Conservation (phyloP, 2,329 filamentous ascomycete species). For the Sclerotinia sclerotiorum region DNA sequence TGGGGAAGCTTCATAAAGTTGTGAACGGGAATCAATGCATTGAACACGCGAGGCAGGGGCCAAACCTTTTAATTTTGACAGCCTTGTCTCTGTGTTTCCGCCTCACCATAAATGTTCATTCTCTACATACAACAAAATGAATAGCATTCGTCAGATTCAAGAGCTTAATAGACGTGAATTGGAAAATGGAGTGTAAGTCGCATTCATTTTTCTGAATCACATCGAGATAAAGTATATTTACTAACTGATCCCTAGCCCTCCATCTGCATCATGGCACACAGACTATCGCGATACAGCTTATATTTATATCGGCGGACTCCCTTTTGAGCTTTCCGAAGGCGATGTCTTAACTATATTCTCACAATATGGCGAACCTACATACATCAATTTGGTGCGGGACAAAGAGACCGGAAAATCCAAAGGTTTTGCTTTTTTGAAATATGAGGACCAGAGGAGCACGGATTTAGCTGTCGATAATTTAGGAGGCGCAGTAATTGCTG, state of each 20-base stretch:
- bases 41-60: constrained; percentile 25
- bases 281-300: constrained; percentile 98
- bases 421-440: constrained; percentile 95
- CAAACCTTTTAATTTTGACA: constrained; percentile 16
- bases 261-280: constrained; percentile 91
- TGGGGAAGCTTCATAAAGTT: constrained; percentile 28
- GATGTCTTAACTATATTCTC: constrained; percentile 96
- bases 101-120: constrained; percentile 5
- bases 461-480: constrained; percentile 96
- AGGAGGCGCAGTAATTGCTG: constrained; percentile 79
- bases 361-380: constrained; percentile 92
- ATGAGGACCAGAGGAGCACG: constrained; percentile 95
- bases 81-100: constrained; percentile 19
- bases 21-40: constrained; percentile 26
- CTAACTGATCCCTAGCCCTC: constrained; percentile 53
- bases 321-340: constrained; percentile 90
- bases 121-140: constrained; percentile 58
- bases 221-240: constrained; percentile 12
- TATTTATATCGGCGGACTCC: constrained; percentile 91
- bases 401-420: constrained; percentile 94
- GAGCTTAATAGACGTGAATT: constrained; percentile 93
- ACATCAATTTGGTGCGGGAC: constrained; percentile 88
- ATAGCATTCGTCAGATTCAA: constrained; percentile 88
- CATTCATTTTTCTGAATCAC: constrained; percentile 4
- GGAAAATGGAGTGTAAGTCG: constrained; percentile 74